Evolutionary conservation across 352 stramenopile species (phyloP), one percentile per base, ranked within the genome.

Genomic region (Pilasporangium apinafurcum): DNA sequence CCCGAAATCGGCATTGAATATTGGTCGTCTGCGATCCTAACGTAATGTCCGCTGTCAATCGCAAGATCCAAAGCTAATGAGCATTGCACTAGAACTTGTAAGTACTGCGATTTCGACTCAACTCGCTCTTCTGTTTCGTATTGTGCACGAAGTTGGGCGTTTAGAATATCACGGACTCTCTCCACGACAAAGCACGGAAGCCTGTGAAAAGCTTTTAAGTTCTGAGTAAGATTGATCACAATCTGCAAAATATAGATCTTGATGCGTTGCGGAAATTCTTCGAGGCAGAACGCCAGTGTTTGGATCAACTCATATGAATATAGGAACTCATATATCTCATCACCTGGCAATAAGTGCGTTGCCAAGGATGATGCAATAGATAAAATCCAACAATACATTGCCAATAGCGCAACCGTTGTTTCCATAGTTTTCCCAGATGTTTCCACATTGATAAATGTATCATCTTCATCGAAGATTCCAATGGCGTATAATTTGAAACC

Each of bases 401-500:
- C 52, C 14, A 78, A 36, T 6, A 78, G 32, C 12, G 29, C 45
- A 27, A 81, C 44, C 5, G 45, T 25, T 2, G 32, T 55, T 37
- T 58, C 44, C 6, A 16, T 21, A n/a, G 8, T n/a, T 9, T 37
- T 32, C 14, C 32, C 29, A 16, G 8, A 2, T 44, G 25, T 30
- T n/a, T 17, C 29, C 5, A 18, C 21, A 10, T 48, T 42, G 3
- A 4, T 12, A 18, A 20, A 24, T 13, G 8, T 34, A 8, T 8
- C n/a, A 37, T 37, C 65, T 3, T 64, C 53, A n/a, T 72, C 59
- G 33, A 83, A 83, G 16, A 86, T 57, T 3, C 78, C 79, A 22
- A 86, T 59, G 10, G 78, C 83, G 30, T 70, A 93, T 2, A 96
- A 56, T 37, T 91, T 92, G 50, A 88, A 95, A 0, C 87, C 87